Evolutionary conservation across 768 basidiomycete species (phyloP).

Genomic region (Lentinula aciculospora): DNA sequence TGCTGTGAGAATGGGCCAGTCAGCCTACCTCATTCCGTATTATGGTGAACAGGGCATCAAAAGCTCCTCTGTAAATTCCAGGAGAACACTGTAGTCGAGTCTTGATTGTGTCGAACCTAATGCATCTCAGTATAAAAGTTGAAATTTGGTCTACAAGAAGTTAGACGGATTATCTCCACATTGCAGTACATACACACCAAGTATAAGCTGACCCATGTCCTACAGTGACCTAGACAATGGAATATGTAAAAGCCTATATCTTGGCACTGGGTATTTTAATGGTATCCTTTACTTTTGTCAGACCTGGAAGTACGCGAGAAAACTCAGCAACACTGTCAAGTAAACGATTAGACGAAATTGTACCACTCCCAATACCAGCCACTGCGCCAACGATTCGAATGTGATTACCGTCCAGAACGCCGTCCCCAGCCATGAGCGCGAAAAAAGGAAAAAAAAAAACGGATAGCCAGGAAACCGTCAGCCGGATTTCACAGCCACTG

Average conservation of each 20-base stretch:
- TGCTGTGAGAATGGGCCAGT: neutral
- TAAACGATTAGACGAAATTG: conserved; percentile 12
- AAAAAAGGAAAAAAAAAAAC: neutral
- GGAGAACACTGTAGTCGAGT: conserved; percentile 66
- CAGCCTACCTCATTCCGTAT: conserved; percentile 53
- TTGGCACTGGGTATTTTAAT: neutral
- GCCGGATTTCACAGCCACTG: too few species aligned
- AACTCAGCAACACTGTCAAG: neutral
- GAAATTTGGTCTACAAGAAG: neutral
- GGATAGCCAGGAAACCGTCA: too few species aligned
- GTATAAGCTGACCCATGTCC: conserved; percentile 49
- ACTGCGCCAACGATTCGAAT: conserved; percentile 50
- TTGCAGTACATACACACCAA: conserved; percentile 2
- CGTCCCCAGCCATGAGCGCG: neutral
- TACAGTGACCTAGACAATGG: conserved; percentile 49
- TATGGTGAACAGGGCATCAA: conserved; percentile 53
- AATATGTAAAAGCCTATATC: neutral
- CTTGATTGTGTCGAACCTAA: conserved; percentile 69
- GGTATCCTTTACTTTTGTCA: conserved; percentile 38
- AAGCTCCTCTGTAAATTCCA: conserved; percentile 55
- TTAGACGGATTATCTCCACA: neutral
- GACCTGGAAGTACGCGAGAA: conserved; percentile 25
- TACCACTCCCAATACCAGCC: conserved; percentile 60
- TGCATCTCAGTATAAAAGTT: neutral
- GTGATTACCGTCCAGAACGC: conserved; percentile 19